Base-by-base conservation (phyloP, 2,329 filamentous ascomycete genomes). In the Fusarium palustre region DNA sequence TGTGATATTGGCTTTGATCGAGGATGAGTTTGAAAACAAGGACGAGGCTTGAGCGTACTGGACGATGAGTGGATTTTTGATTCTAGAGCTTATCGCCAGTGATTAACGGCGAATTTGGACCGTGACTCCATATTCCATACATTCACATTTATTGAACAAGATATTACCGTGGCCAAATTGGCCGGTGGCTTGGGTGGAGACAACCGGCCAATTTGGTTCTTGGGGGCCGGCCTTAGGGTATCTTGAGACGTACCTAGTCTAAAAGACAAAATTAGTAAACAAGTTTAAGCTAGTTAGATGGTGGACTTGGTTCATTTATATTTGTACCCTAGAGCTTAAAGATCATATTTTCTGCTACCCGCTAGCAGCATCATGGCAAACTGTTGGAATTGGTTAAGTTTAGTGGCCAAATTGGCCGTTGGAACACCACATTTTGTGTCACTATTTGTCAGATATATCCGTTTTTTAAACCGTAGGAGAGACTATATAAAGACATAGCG, bases 371-470 rank as follows among this genome's bases (percentile, higher is more conserved):
- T 28, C 18, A 36, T 2, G 22, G 13, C 22, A 7, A 34, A 11
- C 10, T 5, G 2, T 4, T 7, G 13, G 18, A 12, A 18, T 25
- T 16, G 13, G 5, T 20, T 7, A n/a, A 4, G 9, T 8, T 24
- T 16, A 3, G 5, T 3, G 15, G 42, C 53, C 3, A 55, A 22
- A 16, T 38, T 48, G n/a, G 53, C 53, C 53, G 41, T 30, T 2
- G 2, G 0, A 48, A 3, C 12, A 39, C 7, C 4, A 2, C 18
- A 3, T 8, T 9, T 3, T 2, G 4, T 6, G 1, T n/a, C 3
- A 4, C 8, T 11, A 10, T 4, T 8, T 18, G 7, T 7, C 7
- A 11, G 12, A 4, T 18, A 15, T 8, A 4, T 11, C 3, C 13
- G 8, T 18, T 3, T 15, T 7, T 3, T 3, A 3, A 18, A 8